These are phyloP conservation scores for Debaryomyces robertsiae DNA, from an alignment of 1,139 yeast genomes.

Conservation along the genomic window DNA sequence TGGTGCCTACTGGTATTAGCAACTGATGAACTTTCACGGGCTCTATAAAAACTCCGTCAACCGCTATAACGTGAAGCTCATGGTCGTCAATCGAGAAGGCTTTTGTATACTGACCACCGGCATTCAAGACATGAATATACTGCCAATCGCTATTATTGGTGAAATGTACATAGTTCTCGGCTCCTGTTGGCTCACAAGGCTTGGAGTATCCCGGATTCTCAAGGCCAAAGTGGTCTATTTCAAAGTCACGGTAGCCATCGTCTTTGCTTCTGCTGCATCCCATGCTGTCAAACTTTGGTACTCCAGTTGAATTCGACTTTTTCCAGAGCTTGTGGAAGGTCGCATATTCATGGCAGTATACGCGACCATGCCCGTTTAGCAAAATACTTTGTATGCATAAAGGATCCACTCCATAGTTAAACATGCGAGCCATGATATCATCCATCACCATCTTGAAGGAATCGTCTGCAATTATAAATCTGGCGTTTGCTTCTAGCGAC, in stretches of 20 bases:
- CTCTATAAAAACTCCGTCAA: constrained; percentile 32
- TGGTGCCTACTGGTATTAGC: constrained; percentile 32
- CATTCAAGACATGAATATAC: constrained; percentile 31
- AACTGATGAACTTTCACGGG: constrained; percentile 28
- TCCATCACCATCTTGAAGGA: constrained; percentile 30
- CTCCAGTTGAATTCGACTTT: constrained; percentile 5
- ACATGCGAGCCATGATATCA: constrained; percentile 27
- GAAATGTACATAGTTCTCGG: constrained; percentile 22
- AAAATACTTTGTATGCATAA: constrained; percentile 34
- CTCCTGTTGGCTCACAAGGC: constrained; percentile 21
- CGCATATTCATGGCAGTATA: constrained; percentile 24
- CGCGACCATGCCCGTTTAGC: constrained; percentile 38
- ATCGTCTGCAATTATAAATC: constrained; percentile 28
- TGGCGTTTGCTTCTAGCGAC: constrained; percentile 27
- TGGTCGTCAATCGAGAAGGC: constrained; percentile 40
- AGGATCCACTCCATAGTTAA: constrained; percentile 35
- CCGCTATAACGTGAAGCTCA: constrained; percentile 30
- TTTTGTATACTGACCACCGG: constrained; percentile 37
- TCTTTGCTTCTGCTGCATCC: constrained; percentile 26
- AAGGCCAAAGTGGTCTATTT: constrained; percentile 20
- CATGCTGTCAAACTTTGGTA: constrained; percentile 20
- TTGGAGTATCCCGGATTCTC: constrained; percentile 31
- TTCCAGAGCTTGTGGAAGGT: constrained; percentile 13
- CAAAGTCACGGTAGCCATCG: constrained; percentile 21
- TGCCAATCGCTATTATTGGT: constrained; percentile 26